These are phyloP conservation scores for Dictyophora rubrovolvata DNA, from an alignment of 768 basidiomycete species.

Conservation along the genomic window DNA sequence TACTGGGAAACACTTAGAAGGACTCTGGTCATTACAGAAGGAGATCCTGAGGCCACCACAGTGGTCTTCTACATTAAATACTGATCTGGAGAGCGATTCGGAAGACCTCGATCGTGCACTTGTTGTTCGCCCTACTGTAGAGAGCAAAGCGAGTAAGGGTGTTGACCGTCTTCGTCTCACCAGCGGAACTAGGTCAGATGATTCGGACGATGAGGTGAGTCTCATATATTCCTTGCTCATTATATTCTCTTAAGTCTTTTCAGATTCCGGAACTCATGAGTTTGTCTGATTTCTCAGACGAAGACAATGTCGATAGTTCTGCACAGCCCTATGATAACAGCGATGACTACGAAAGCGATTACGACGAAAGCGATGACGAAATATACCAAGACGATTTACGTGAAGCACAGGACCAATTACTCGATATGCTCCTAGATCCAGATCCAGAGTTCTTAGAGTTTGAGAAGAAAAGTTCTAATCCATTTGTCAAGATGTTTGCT, in stretches of 20 bases:
- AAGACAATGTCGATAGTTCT: constrained; percentile 19
- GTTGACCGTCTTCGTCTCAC: constrained; percentile 12
- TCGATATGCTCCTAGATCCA: constrained; percentile 44
- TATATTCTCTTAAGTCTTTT: neutral
- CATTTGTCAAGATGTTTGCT: constrained; percentile 67
- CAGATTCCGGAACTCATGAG: constrained; percentile 53
- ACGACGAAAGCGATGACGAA: constrained; percentile 64
- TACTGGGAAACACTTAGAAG: constrained; percentile 44
- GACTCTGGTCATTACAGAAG: constrained; percentile 52
- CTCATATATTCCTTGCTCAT: constrained; percentile 26
- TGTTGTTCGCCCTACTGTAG: constrained; percentile 11
- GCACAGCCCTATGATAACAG: constrained; percentile 9
- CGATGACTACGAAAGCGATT: constrained; percentile 34
- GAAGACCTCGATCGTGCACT: constrained; percentile 17
- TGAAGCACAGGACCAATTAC: constrained; percentile 65
- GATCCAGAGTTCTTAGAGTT: constrained; percentile 28
- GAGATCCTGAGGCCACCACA: constrained; percentile 43
- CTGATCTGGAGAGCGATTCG: constrained; percentile 20
- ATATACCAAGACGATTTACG: constrained; percentile 47
- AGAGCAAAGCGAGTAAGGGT: constrained; percentile 4
- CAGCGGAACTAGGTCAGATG: constrained; percentile 36
- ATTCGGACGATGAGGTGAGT: constrained; percentile 32
- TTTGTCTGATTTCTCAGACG: constrained; percentile 49
- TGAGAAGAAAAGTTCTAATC: constrained; percentile 47
- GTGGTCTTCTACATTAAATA: constrained; percentile 38